These are phyloP conservation scores for Scheffersomyces ergatensis DNA, from an alignment of 805 yeast species.

Conservation along the genomic window DNA sequence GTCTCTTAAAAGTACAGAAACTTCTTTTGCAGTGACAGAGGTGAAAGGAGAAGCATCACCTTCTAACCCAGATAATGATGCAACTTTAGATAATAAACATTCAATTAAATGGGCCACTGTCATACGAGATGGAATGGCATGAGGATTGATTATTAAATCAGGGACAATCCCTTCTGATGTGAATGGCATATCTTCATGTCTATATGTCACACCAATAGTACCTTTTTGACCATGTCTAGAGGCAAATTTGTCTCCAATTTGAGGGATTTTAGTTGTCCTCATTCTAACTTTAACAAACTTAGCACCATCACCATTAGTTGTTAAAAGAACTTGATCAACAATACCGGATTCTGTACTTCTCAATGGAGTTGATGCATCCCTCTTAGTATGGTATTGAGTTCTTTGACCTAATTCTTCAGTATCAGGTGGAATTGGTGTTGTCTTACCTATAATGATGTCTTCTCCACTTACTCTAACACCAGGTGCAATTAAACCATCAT, in stretches of 20 bases:
- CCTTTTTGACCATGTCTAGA: conserved; percentile 99
- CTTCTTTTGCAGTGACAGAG: conserved; percentile 96
- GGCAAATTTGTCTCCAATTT: conserved; percentile 98
- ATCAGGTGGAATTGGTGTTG: conserved; percentile 99
- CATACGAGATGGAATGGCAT: conserved; percentile 99
- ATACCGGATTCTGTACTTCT: conserved; percentile 97
- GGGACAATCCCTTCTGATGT: conserved; percentile 95
- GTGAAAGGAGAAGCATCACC: conserved; percentile 99
- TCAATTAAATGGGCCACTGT: conserved; percentile 99
- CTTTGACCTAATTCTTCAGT: conserved; percentile 98
- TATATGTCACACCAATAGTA: conserved; percentile 97
- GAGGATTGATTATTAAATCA: conserved; percentile 96
- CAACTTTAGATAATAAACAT: conserved; percentile 93
- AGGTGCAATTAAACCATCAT: conserved; percentile 96
- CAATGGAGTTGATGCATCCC: conserved; percentile 97
- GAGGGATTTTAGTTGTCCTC: conserved; percentile 98
- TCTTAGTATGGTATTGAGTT: conserved; percentile 95
- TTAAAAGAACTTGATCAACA: conserved; percentile 93
- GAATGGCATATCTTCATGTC: conserved; percentile 99
- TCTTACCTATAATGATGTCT: conserved; percentile 97
- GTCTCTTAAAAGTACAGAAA: conserved; percentile 86
- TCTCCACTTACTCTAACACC: conserved; percentile 99
- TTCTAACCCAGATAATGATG: conserved; percentile 91
- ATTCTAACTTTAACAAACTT: conserved; percentile 97
- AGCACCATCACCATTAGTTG: conserved; percentile 98